A percentile compares a stretch with the other conserved stretches of the same genome.
phyloP scores from a whole-genome alignment of 768 basidiomycete genomes.

The Mycena filopes region DNA sequence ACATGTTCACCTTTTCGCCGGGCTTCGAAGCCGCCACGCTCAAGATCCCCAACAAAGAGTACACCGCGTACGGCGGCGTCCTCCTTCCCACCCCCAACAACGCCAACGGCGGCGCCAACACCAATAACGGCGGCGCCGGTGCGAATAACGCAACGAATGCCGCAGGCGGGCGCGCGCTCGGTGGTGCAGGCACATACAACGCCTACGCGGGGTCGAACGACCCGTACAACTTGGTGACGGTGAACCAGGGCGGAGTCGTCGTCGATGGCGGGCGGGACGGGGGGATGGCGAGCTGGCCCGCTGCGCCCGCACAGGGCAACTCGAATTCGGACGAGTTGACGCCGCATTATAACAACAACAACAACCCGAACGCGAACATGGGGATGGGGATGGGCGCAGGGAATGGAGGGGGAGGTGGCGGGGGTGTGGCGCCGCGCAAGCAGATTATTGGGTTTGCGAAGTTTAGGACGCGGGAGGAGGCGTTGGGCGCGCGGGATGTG shows the following conservation, averaged over 20 bases:
- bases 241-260: slow-evolving; percentile 86
- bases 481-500: slow-evolving; percentile 86
- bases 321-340: neutral
- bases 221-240: slow-evolving; percentile 85
- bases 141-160: slow-evolving; percentile 27
- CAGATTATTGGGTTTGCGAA: slow-evolving; percentile 99
- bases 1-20: slow-evolving; percentile 96
- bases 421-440: slow-evolving; percentile 73
- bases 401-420: neutral
- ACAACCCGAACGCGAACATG: neutral
- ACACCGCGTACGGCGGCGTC: slow-evolving; percentile 72
- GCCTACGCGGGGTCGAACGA: slow-evolving; percentile 70
- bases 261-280: slow-evolving; percentile 83
- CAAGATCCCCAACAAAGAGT: slow-evolving; percentile 96
- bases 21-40: slow-evolving; percentile 98
- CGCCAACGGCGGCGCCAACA: slow-evolving; percentile 8
- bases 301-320: too few species aligned
- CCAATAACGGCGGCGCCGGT: neutral
- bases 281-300: slow-evolving; percentile 78
- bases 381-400: neutral
- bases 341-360: neutral
- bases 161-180: slow-evolving; percentile 30
- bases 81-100: slow-evolving; percentile 36
- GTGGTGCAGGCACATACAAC: slow-evolving; percentile 46
- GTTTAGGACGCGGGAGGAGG: slow-evolving; percentile 89